Conservation (phyloP, 345 rosid species). For the Bruguiera sexangula region DNA sequence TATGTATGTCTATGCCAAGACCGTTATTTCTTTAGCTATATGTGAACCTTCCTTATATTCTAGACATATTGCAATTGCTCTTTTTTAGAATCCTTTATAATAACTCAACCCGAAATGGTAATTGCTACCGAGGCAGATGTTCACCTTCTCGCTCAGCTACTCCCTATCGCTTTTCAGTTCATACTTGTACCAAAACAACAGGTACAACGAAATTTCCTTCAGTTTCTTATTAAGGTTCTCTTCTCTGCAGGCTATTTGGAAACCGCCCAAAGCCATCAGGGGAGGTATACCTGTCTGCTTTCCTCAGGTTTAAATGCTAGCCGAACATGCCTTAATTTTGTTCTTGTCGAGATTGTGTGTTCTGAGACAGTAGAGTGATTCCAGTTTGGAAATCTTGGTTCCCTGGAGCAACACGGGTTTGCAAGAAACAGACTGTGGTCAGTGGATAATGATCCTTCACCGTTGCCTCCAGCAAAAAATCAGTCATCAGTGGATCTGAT, state of each 20-base stretch:
- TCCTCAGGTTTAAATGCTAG: conserved; percentile 69
- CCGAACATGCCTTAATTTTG: conserved; percentile 3
- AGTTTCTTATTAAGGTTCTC: conserved; percentile 2
- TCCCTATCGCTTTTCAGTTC: not conserved
- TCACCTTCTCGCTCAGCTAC: not conserved
- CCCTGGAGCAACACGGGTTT: conserved; percentile 85
- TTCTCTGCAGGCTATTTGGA: conserved; percentile 55
- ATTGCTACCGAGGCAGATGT: not conserved
- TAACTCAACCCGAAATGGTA: not conserved
- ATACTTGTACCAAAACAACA: not conserved
- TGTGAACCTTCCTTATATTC: too few species aligned
- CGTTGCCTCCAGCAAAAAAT: conserved; percentile 62
- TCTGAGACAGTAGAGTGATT: conserved; percentile 21
- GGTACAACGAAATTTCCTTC: conserved; percentile 7
- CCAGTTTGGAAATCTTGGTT: conserved; percentile 79
- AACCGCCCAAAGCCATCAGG: conserved; percentile 68
- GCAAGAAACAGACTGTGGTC: conserved; percentile 82
- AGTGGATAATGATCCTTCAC: conserved; percentile 73
- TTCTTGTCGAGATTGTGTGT: conserved; percentile 4
- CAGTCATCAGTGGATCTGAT: conserved; percentile 79
- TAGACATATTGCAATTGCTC: not conserved
- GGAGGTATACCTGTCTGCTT: conserved; percentile 90
- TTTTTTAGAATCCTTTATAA: not conserved
- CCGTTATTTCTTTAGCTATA: not conserved
- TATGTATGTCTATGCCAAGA: not conserved